Base-by-base conservation (phyloP, 164 flowering plant species). In the Stephania cephalantha region DNA sequence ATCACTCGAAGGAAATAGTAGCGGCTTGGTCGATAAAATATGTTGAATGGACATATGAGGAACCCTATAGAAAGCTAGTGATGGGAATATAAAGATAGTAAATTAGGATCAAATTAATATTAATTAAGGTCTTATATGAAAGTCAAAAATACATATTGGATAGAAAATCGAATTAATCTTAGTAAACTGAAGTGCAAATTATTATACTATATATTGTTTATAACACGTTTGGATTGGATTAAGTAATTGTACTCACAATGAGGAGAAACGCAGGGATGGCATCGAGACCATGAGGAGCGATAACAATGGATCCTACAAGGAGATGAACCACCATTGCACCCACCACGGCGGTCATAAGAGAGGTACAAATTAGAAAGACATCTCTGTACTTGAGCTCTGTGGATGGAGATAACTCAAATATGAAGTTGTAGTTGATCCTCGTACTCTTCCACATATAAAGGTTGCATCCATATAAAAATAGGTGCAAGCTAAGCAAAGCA, bases 401-500 rank as follows among this genome's bases (percentile, higher is more conserved):
- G 79, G 71, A 83, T 6, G 91, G 88, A 31, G 85, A 80, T 81
- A 94, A 91, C 48, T 96, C 97, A 75, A 96, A 96, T 69, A 96
- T 94, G 91, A 96, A 96, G 85, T 87, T 90, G 89, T 91, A 88
- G 84, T 94, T 96, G 81, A 96, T 92, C 81, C 97, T 87, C 55
- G 93, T 89, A 73, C 78, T 87, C 89, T 81, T 94, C 99, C 99
- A 96, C 89, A 87, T 79, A 82, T 87, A 88, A 45, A 96, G 79
- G 81, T 94, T 94, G 90, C 99, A 96, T 17, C 99, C 99, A 73
- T 96, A 96, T 88, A 89, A 78, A 81, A 96, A 96, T 85, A 96
- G 55, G 81, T 96, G 99, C 88, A 96, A 80, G 84, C 99, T 91
- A 65, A 92, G 81, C 85, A 96, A 79, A 6, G 99, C 95, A 84